phyloP scores from a whole-genome alignment of 768 basidiomycete species.

The Lentinula sp. region DNA sequence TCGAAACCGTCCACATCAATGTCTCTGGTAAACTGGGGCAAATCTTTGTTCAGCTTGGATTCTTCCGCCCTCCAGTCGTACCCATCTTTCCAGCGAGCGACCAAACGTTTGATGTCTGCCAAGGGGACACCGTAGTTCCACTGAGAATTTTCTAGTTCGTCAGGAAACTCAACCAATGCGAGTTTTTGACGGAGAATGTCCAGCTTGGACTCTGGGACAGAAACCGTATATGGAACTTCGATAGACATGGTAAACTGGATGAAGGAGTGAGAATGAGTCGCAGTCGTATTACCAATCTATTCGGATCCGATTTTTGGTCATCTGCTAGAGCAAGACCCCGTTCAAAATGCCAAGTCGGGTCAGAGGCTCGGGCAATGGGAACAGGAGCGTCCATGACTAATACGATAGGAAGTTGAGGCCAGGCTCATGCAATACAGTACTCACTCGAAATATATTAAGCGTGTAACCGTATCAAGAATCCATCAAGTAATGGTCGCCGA shows the following conservation, averaged over 20 bases:
- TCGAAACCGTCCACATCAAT: conserved; percentile 24
- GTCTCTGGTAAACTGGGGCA: conserved; percentile 28
- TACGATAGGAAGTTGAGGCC: too few species aligned
- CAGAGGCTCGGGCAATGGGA: too few species aligned
- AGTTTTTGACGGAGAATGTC: conserved; percentile 14
- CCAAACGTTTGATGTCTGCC: conserved; percentile 31
- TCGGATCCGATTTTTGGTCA: not conserved
- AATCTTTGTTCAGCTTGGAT: conserved; percentile 19
- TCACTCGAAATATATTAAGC: too few species aligned
- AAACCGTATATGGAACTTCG: conserved; percentile 12
- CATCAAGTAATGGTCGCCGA: too few species aligned
- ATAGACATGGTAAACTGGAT: not conserved
- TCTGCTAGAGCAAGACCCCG: too few species aligned
- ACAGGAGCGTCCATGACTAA: too few species aligned
- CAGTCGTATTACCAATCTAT: not conserved
- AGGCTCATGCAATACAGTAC: too few species aligned
- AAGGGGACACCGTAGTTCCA: conserved; percentile 36
- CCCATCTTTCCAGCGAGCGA: conserved; percentile 31
- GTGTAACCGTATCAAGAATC: too few species aligned
- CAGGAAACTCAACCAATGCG: conserved; percentile 13
- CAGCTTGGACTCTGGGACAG: conserved; percentile 12
- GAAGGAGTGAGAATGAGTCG: not conserved
- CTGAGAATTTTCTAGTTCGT: conserved; percentile 17
- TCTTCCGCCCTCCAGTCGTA: conserved; percentile 38
- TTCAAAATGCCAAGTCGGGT: too few species aligned